phyloP scores from a whole-genome alignment of 805 yeast species.

The Scheffersomyces stipitis region DNA sequence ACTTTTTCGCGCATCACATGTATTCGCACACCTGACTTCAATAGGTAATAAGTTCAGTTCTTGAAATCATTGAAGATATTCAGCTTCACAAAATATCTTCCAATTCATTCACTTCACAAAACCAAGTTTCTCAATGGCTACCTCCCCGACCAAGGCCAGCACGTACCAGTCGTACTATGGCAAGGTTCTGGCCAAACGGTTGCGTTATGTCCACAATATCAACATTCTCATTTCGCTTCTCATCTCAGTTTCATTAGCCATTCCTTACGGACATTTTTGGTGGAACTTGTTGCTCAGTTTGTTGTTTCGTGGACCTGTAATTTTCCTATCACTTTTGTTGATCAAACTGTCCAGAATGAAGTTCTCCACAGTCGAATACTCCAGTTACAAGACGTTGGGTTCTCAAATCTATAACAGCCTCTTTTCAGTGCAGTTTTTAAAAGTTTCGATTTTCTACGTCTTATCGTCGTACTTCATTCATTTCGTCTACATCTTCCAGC shows the following conservation, averaged over 20 bases:
- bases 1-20: no score
- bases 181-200: conserved; percentile 32
- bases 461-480: conserved; percentile 22
- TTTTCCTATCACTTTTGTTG: conserved; percentile 26
- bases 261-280: conserved; percentile 33
- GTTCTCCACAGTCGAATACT: conserved; percentile 30
- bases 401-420: conserved; percentile 27
- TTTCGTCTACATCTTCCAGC: conserved; percentile 25
- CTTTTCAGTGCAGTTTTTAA: conserved; percentile 16
- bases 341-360: conserved; percentile 25
- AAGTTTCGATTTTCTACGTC: conserved; percentile 17
- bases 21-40: no score
- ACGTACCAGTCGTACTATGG: conserved; percentile 26
- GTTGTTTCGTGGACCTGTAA: conserved; percentile 28
- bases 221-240: conserved; percentile 24
- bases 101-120: no score
- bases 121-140: neutral
- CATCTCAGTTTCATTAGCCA: conserved; percentile 20
- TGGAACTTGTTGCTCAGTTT: conserved; percentile 26
- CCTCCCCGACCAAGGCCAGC: neutral
- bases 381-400: conserved; percentile 32
- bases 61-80: no score
- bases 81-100: no score
- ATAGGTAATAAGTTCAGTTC: neutral
- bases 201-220: conserved; percentile 35